These are phyloP conservation scores for Aspergillus brasiliensis DNA, from an alignment of 2,329 filamentous ascomycete species.

Conservation along the genomic window DNA sequence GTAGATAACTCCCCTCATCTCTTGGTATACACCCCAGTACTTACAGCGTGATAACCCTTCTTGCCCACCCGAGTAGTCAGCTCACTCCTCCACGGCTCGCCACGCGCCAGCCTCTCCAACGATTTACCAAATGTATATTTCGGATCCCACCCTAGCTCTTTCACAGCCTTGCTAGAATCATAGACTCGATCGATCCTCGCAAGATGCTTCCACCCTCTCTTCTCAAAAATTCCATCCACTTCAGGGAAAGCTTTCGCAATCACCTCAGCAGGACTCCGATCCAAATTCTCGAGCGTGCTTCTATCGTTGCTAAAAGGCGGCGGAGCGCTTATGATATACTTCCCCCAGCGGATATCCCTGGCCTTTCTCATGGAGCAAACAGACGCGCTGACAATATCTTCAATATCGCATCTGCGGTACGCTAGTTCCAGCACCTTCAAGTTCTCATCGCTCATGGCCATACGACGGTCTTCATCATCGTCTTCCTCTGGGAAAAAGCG, in stretches of 20 bases:
- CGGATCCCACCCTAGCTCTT: constrained; percentile 11
- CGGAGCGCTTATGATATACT: not conserved
- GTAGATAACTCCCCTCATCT: not conserved
- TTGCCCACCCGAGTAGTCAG: not conserved
- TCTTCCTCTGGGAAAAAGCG: constrained; percentile 15
- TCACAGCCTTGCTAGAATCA: constrained; percentile 14
- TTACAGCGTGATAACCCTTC: not conserved
- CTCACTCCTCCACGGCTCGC: not conserved
- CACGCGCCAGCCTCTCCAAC: not conserved
- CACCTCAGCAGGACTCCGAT: not conserved
- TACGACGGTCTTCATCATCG: constrained; percentile 13
- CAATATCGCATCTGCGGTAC: constrained; percentile 14
- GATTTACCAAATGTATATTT: constrained; percentile 9
- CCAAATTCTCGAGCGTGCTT: not conserved
- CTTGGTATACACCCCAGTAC: not conserved
- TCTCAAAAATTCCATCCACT: constrained; percentile 7
- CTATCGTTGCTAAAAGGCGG: not conserved
- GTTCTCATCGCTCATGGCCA: constrained; percentile 14
- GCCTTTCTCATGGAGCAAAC: constrained; percentile 8
- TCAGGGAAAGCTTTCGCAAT: not conserved
- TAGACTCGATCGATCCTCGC: constrained; percentile 14
- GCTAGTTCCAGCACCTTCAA: constrained; percentile 15
- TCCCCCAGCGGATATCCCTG: not conserved
- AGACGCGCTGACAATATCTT: constrained; percentile 13
- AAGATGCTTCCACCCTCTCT: constrained; percentile 14